Percentiles rank a stretch among this genome's conserved stretches.
Evolutionary conservation across 2,329 filamentous ascomycete genomes (phyloP).

Genomic region (Neopestalotiopsis sp.): DNA sequence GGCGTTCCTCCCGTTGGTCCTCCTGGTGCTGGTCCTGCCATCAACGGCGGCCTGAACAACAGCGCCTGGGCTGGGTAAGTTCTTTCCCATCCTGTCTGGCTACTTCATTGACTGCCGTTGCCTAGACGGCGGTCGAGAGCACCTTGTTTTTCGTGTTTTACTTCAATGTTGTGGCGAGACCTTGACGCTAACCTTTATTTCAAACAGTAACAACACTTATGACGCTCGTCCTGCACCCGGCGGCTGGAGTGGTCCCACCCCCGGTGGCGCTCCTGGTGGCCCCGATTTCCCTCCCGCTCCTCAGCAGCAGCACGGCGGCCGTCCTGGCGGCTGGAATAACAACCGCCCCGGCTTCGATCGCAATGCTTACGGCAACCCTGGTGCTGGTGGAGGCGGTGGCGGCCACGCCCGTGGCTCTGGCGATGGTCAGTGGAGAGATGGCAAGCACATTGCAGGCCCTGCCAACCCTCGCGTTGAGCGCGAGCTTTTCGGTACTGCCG

Average conservation of each 20-base stretch:
- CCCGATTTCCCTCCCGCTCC: conserved; percentile 25
- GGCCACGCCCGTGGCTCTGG: conserved; percentile 78
- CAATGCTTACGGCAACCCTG: conserved; percentile 64
- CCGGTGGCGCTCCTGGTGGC: conserved; percentile 39
- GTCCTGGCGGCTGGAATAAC: neutral
- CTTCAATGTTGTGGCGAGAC: conserved; percentile 29
- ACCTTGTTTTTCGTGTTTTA: neutral
- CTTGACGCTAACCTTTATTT: neutral
- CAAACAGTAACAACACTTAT: conserved; percentile 51
- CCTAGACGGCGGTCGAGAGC: neutral
- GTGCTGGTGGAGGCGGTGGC: conserved; percentile 46
- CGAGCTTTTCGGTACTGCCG: conserved; percentile 88
- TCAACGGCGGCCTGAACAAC: conserved; percentile 59
- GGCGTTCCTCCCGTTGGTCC: conserved; percentile 29
- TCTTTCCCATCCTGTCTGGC: conserved; percentile 6
- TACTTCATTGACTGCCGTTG: neutral
- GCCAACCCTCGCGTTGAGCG: conserved; percentile 89
- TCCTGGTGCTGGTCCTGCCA: conserved; percentile 39
- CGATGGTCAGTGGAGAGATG: conserved; percentile 95
- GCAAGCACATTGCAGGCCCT: conserved; percentile 92
- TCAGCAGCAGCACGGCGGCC: conserved; percentile 10
- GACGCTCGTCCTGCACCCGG: conserved; percentile 42
- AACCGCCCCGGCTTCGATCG: conserved; percentile 59
- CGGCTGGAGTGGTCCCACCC: conserved; percentile 36
- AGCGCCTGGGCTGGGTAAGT: conserved; percentile 69